Evolutionary conservation across 257 asterid genomes (phyloP).

Genomic region (Knoxia roxburghii): DNA sequence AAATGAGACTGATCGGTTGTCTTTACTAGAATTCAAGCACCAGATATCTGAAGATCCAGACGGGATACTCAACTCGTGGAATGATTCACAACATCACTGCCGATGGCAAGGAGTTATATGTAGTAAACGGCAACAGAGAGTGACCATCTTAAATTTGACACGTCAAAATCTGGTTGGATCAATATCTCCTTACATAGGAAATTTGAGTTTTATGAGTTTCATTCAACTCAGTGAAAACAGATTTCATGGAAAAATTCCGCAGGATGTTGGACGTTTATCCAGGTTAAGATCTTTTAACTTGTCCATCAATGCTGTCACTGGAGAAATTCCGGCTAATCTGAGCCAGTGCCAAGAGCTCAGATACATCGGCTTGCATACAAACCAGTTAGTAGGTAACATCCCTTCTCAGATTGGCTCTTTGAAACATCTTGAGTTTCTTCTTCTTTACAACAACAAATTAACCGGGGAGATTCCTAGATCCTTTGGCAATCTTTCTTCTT

Average conservation of each 20-base stretch:
- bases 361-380: constrained; percentile 20
- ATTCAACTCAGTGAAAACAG: constrained; percentile 21
- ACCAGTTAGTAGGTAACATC: constrained; percentile 18
- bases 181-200: constrained; percentile 32
- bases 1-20: not conserved
- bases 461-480: constrained; percentile 24
- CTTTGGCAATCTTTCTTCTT: constrained; percentile 24
- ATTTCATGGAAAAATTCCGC: constrained; percentile 24
- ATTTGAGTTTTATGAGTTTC: constrained; percentile 23
- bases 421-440: constrained; percentile 17
- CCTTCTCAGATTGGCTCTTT: constrained; percentile 24
- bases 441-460: constrained; percentile 16
- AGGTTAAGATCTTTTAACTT: constrained; percentile 10
- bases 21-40: not conserved
- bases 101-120: constrained; percentile 24
- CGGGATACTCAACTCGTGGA: not conserved
- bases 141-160: constrained; percentile 11
- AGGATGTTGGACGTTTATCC: constrained; percentile 23
- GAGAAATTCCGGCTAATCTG: constrained; percentile 27
- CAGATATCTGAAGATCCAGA: not conserved
- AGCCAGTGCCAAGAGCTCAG: constrained; percentile 16
- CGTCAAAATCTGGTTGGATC: constrained; percentile 20
- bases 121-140: constrained; percentile 15
- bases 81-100: constrained; percentile 7
- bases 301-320: constrained; percentile 24